phyloP scores from a whole-genome alignment of 257 asterid genomes.

The Nemophila menziesii region DNA sequence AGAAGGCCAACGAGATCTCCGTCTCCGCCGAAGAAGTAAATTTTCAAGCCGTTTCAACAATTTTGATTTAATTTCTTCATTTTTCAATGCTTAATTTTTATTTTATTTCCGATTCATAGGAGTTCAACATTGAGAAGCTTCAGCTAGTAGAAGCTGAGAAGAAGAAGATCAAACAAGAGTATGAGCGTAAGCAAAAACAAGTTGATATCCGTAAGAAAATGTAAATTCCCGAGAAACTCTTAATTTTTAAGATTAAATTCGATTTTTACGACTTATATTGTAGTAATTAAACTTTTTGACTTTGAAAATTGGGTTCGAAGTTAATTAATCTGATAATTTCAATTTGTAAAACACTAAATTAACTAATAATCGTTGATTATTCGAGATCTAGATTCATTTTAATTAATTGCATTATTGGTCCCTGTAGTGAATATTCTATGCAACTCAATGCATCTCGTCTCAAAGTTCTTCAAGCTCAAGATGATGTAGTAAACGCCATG shows the following conservation, averaged over 20 bases:
- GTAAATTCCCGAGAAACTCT: conserved; percentile 20
- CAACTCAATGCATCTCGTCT: conserved; percentile 72
- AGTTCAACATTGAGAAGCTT: conserved; percentile 95
- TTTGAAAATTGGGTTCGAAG: neutral
- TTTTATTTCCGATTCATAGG: conserved; percentile 26
- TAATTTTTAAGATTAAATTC: too few relatives aligned
- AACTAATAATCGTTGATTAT: neutral
- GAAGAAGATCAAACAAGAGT: conserved; percentile 92
- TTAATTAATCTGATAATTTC: neutral
- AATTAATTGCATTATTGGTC: conserved; percentile 8
- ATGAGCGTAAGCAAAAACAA: conserved; percentile 88
- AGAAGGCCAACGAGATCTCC: conserved; percentile 91
- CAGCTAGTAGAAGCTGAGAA: conserved; percentile 96
- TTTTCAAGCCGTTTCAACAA: neutral
- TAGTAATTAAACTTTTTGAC: neutral
- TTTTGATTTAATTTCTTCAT: neutral
- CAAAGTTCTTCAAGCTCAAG: conserved; percentile 87
- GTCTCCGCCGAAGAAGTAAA: conserved; percentile 92
- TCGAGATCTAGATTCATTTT: neutral
- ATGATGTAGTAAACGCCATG: conserved; percentile 72
- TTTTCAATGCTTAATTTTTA: neutral
- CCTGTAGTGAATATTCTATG: conserved; percentile 69
- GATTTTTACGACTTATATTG: neutral
- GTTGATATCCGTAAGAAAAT: conserved; percentile 74
- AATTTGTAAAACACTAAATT: too few relatives aligned